Base-by-base conservation (phyloP, 352 stramenopile species). In the Globisporangium recalcitrans region DNA sequence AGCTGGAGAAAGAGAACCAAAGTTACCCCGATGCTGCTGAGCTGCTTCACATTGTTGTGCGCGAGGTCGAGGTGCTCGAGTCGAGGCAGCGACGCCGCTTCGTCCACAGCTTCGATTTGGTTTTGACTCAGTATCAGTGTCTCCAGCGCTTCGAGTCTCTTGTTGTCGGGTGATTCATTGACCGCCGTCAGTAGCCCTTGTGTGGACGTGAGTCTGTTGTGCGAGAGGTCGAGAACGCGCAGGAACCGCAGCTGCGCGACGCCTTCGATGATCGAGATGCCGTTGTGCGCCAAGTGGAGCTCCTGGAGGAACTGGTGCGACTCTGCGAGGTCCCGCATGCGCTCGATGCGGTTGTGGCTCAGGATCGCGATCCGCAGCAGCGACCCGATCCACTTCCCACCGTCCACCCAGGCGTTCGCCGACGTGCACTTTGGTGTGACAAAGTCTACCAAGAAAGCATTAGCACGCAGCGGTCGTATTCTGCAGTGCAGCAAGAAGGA, bases 271-370 rank as follows among this genome's bases (percentile, higher is more conserved):
- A 74, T 70, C 7, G 62, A 62, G 46, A 91, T 85, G 4, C 64
- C 52, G 49, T 93, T 91, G 49, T 88, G 70, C 8, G 77, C 70
- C 19, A 93, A 63, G 14, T 74, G 54, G 14, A 93, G 71, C 67
- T 93, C 81, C 38, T 84, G 69, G 10, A 93, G 57, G 52, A 89
- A 93, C 24, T 75, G 78, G 40, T 91, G 82, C 1, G 75, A 70
- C 1, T 13, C 52, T 22, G 71, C 60, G 11, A 93, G 70, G 13
- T 82, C 72, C 19, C 77, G 81, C 52, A 91, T 84, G 16, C 52
- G 64, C 16, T 66, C 60, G 52, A 93, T 88, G 13, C 31, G 61
- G 49, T 93, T 93, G 31, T 64, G 68, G 26, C 73, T 71, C 14
- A 91, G 62, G 10, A 74, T 72, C 16, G 78, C 81, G 40, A 73